Base-by-base conservation (phyloP, 2,329 filamentous ascomycete species). In the Domatiomyces globalis region DNA sequence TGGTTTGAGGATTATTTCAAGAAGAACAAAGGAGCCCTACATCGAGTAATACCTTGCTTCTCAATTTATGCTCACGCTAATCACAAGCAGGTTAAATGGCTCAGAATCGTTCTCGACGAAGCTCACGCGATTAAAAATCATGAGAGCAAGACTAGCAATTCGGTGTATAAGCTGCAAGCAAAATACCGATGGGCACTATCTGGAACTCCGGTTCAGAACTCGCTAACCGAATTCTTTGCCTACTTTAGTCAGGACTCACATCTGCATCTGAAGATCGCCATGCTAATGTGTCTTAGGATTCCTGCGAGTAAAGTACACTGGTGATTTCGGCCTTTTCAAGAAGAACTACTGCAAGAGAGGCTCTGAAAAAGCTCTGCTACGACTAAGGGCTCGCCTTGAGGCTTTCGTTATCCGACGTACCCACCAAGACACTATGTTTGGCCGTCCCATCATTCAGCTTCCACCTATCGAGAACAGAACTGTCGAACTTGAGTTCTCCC, bases 341-440 rank as follows among this genome's bases (percentile, higher is more conserved):
- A 50, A 60, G 5, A 59, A 61, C 5, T 68, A 58, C 42, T 61
- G 58, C 51, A 56, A 54, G 17, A 55, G 53, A 43, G 54, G 53
- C 18, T 52, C 54, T 18, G 53, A 59, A 0, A 2, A 49, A 6
- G 55, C 55, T 1, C 51, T 56, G 15, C 25, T 58, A 25, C 60
- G 65, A 9, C 57, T 69, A 0, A 49, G 57, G 2, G 64, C 61
- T 20, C 52, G 65, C 3, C 54, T 69, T 2, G 56, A 61, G 46
- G 54, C 59, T 4, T 71, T 77, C 49, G 76, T 81, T 72, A 69
- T 77, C 15, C 68, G 78, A 4, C 69, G 77, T 5, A 80, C 77
- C 0, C 76, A 80, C 61, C 63, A 64, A 1, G 75, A 78, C 50
- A 70, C 63, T 0, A 66, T 81, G 15, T 76, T 81, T 54, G 68